Percentiles rank a stretch among this genome's conserved stretches.
Evolutionary conservation across 495 filamentous ascomycete species (phyloP).

Genomic region (Penicillium lividum): DNA sequence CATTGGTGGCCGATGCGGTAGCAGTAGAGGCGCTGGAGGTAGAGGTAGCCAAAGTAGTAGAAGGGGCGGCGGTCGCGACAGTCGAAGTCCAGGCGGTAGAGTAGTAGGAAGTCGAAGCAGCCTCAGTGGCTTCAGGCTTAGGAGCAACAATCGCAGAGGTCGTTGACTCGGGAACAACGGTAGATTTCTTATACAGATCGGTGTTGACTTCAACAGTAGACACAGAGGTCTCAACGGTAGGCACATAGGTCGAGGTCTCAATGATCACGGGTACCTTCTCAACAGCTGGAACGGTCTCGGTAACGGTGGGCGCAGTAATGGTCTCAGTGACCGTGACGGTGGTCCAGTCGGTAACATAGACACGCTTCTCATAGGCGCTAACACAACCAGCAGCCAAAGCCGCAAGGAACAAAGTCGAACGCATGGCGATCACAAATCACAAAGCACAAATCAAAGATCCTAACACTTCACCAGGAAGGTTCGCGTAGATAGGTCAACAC

Average conservation of each 20-base stretch:
- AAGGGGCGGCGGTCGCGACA: constrained; percentile 12
- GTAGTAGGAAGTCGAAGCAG: constrained; percentile 15
- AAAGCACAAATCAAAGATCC: not conserved
- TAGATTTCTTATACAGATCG: constrained; percentile 24
- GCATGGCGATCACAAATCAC: constrained; percentile 57
- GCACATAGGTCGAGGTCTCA: constrained; percentile 8
- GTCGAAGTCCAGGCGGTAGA: constrained; percentile 28
- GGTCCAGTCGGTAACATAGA: constrained; percentile 55
- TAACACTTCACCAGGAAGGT: constrained; percentile 47
- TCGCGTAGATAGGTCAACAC: constrained; percentile 17
- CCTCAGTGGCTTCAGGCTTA: not conserved
- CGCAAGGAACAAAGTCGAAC: constrained; percentile 61
- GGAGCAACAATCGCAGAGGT: not conserved
- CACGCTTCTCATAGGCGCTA: constrained; percentile 57
- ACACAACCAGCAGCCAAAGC: constrained; percentile 63
- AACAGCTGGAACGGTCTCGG: constrained; percentile 16
- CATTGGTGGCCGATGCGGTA: constrained; percentile 23
- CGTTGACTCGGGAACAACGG: constrained; percentile 22
- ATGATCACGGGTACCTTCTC: constrained; percentile 18
- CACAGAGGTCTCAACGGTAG: constrained; percentile 12
- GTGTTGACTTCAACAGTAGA: not conserved
- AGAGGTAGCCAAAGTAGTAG: constrained; percentile 20
- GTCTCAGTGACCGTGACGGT: constrained; percentile 62
- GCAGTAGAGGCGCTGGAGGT: constrained; percentile 28
- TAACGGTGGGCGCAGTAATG: constrained; percentile 50